Base-by-base conservation (phyloP, 768 basidiomycete species). In the Hebeloma cylindrosporum region DNA sequence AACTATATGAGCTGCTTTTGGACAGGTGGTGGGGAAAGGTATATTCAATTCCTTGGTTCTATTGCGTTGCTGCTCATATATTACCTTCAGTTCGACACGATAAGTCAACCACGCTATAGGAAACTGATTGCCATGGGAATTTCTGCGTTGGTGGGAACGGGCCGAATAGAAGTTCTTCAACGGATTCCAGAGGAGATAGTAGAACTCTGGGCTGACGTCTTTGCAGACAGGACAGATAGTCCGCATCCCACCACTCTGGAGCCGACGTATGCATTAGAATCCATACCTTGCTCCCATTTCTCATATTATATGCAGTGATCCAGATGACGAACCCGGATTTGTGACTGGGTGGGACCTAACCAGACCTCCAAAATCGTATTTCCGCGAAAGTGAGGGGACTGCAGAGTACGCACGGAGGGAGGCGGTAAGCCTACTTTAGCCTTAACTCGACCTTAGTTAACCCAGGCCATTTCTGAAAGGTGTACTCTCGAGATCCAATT, bases 171-270 rank as follows among this genome's bases (percentile, higher is more conserved):
- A 54, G 82, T 92, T 8, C 77, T 95, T 7, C 71, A 77, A 22
- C 77, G 87, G 14, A 66, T 95, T 18, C 74, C 80, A 10, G 76
- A 73, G 3, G 92, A 93, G 54, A 79, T 91, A 18, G 88, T 89
- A 63, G 87, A 89, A 56, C 65, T 93, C 21, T 95, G 92, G 92
- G 68, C 86, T 28, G 92, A 93, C 50, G 92, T 93, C 4, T 82
- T 94, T 41, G 86, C 84, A 10, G 91, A 93, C 60, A 73, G 93
- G 39, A 86, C 83, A 57, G 93, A 94, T n/a, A n/a, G n/a, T n/a
- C n/a, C n/a, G n/a, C n/a, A n/a, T n/a, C n/a, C n/a, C n/a, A n/a
- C n/a, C n/a, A n/a, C n/a, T n/a, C n/a, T n/a, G n/a, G n/a, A n/a
- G n/a, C n/a, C n/a, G n/a, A n/a, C n/a, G n/a, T n/a, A n/a, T n/a